phyloP scores from a whole-genome alignment of 495 filamentous ascomycete species.

The Baudoinia panamericana region DNA sequence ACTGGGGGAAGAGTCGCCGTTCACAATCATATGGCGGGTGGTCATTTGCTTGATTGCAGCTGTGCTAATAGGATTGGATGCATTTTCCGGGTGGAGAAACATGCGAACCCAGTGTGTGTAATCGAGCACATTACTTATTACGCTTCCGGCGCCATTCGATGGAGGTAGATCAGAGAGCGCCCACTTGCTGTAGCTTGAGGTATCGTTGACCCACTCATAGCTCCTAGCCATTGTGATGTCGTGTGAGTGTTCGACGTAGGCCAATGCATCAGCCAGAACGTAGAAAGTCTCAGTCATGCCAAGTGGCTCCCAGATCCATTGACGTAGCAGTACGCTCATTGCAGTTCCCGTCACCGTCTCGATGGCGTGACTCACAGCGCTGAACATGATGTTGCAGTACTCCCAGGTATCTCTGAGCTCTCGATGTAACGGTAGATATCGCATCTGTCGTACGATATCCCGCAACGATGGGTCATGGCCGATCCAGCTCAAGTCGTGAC shows the following conservation, averaged over 20 bases:
- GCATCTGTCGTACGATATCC: constrained; percentile 33
- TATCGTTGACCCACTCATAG: neutral
- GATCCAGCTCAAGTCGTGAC: constrained; percentile 24
- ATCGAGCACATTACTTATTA: neutral
- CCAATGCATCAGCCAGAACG: constrained; percentile 30
- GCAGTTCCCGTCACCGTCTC: constrained; percentile 31
- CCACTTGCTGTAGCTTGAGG: neutral
- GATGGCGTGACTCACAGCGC: constrained; percentile 33
- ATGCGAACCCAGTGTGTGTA: neutral
- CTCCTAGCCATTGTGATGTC: neutral
- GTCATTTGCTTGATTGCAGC: neutral
- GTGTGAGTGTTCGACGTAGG: neutral
- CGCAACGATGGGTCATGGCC: constrained; percentile 42
- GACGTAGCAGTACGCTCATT: constrained; percentile 34
- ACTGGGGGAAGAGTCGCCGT: neutral
- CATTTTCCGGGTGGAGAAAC: neutral
- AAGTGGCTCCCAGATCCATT: constrained; percentile 36
- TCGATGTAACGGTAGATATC: neutral
- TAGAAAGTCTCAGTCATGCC: constrained; percentile 41
- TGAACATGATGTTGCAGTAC: constrained; percentile 45
- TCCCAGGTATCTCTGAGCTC: constrained; percentile 33
- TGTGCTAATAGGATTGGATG: neutral
- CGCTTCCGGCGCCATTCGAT: neutral
- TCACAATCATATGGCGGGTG: neutral
- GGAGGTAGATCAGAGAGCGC: neutral